Evolutionary conservation across 2,329 filamentous ascomycete species (phyloP), one percentile per base, ranked within the genome.

Genomic region (Madurella mycetomatis): DNA sequence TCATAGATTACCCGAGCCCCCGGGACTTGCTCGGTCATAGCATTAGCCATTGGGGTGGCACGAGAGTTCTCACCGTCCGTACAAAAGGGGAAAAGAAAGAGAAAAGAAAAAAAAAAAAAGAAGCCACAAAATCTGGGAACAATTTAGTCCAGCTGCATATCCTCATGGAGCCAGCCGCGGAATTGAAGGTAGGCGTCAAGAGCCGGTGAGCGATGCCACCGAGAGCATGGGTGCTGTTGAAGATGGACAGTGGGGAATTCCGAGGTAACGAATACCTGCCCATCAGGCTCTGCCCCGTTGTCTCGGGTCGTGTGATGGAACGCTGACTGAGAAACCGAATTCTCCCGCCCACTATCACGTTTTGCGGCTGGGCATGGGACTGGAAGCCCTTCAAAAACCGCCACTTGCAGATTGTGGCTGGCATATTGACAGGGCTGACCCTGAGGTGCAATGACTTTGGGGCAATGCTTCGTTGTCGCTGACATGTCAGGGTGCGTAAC

Each of bases 241-340:
- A 34, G 18, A 18, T 31, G 45, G 18, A 40, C 37, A 30, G 47
- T 44, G n/a, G 47, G 42, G 47, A 42, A 46, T 43, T 40, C 45
- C 44, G 41, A 47, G 45, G 31, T 25, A 19, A 18, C 41, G 46
- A 41, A 17, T 44, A 15, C 25, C 41, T 51, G 39, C 25, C 16
- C 37, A 43, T 25, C 34, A 37, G 18, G 8, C 19, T 39, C 25
- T 43, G 42, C n/a, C 54, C 34, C 48, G 39, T 41, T 32, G 41
- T 41, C 25, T 52, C 51, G 49, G 47, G 48, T 55, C 50, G 51
- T 50, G 49, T 49, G 49, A 54, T 52, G 50, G 40, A 34, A 54
- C 42, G 46, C 44, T 34, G 39, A 18, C 40, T 48, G 47, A 55
- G 41, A 51, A 53, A 52, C 54, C 51, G 52, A 53, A 18, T 51